Percentiles rank a stretch among this genome's conserved stretches.
Evolutionary conservation across 2,329 filamentous ascomycete genomes (phyloP).

Genomic region (Apiospora hydei): DNA sequence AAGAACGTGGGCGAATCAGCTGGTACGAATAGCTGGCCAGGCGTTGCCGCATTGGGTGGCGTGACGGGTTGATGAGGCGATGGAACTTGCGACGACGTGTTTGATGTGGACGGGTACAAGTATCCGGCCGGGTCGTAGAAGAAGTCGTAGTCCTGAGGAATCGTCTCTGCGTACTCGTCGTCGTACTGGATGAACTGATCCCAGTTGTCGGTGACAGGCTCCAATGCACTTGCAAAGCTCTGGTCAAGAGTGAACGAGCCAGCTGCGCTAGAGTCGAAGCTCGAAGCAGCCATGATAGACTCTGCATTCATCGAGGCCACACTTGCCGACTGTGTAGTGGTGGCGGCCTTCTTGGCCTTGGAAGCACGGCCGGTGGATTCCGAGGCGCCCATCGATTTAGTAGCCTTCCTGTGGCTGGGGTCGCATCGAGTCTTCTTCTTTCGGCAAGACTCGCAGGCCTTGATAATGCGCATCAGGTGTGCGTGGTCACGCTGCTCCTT

Average conservation of each 20-base stretch:
- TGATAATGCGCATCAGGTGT: slow-evolving; percentile 71
- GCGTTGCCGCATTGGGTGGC: slow-evolving; percentile 36
- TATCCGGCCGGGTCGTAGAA: slow-evolving; percentile 52
- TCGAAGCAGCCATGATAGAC: slow-evolving; percentile 24
- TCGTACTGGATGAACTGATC: slow-evolving; percentile 56
- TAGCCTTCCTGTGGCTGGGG: slow-evolving; percentile 63
- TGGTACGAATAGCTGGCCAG: slow-evolving; percentile 43
- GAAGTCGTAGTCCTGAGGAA: slow-evolving; percentile 51
- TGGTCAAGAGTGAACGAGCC: slow-evolving; percentile 31
- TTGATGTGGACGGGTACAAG: slow-evolving; percentile 46
- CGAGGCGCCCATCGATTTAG: slow-evolving; percentile 43
- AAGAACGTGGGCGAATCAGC: slow-evolving; percentile 28
- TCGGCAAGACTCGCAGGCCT: slow-evolving; percentile 69
- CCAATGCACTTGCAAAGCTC: slow-evolving; percentile 31
- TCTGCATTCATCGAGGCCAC: slow-evolving; percentile 27
- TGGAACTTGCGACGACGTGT: slow-evolving; percentile 26
- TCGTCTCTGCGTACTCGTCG: slow-evolving; percentile 43
- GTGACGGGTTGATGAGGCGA: slow-evolving; percentile 33
- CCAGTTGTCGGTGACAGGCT: slow-evolving; percentile 46
- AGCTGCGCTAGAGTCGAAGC: slow-evolving; percentile 31
- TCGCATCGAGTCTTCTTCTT: slow-evolving; percentile 71
- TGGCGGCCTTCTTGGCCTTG: slow-evolving; percentile 47
- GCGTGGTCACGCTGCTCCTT: slow-evolving; percentile 73
- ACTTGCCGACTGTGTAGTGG: slow-evolving; percentile 35
- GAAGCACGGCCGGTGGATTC: slow-evolving; percentile 41